Base-by-base conservation (phyloP, 345 rosid genomes). In the Sisymbrium irio region DNA sequence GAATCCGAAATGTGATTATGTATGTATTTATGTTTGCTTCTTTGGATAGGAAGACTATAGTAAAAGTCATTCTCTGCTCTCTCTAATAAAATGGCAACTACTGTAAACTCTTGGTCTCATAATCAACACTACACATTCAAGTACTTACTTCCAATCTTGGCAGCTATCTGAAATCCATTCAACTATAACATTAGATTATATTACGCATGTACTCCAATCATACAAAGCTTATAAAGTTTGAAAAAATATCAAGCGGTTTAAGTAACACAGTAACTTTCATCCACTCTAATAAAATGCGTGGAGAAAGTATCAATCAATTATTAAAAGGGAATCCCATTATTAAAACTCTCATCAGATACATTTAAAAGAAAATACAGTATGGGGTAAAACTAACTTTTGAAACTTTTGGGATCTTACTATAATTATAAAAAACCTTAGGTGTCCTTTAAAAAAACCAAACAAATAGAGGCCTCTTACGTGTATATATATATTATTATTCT, bases 1-100 rank as follows among this genome's bases (percentile, higher is more conserved):
- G 97, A 94, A 73, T 89, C 97, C 39, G 97, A 94, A 81, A 88
- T 88, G 85, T 94, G 86, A 83, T 39, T 28, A 41, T n/a, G 68
- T 50, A 33, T 66, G 28, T 72, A 35, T 35, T 15, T 18, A 62
- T 72, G 28, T 62, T 36, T 57, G 15, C 13, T 47, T 66, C 61
- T 37, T 74, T 46, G 30, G 58, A 46, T 73, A 45, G 55, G 4
- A 20, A 28, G 30, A 44, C 44, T 9, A 28, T 4, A 60, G 1
- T 7, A 7, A 56, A 53, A 32, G 18, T n/a, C 4, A 7, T 27
- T 13, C 11, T 27, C 9, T 13, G 9, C 15, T 53, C 59, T 53
- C 33, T 13, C 17, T 9, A 27, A 53, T 13, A 53, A 51, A 19
- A 63, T 28, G 10, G 11, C 40, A 44, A 22, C 25, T 44, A n/a